Conservation (phyloP, 108 stramenopile species). For the Mediolabrus comicus region DNA sequence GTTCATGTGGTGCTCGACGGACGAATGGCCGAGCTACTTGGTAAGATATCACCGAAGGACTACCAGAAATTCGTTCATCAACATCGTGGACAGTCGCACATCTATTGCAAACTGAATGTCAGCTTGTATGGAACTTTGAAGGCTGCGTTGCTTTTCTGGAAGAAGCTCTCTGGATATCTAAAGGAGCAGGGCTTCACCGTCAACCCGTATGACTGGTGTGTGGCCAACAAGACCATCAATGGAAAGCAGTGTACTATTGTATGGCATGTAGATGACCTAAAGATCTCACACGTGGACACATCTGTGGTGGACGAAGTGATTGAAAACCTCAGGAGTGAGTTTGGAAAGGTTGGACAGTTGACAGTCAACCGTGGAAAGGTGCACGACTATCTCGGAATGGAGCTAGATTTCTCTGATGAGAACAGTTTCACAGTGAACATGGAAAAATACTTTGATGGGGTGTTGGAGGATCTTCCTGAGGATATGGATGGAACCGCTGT, state of each 20-base stretch:
- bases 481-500: constrained; percentile 1
- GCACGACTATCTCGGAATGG: constrained; percentile 53
- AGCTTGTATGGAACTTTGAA: constrained; percentile 15
- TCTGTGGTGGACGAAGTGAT: constrained; percentile 17
- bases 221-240: constrained; percentile 24
- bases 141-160: neutral
- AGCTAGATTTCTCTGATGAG: constrained; percentile 9
- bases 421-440: neutral
- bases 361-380: constrained; percentile 34
- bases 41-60: constrained; percentile 11
- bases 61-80: constrained; percentile 23
- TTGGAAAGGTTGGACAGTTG: constrained; percentile 7
- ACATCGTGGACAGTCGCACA: neutral
- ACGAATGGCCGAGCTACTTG: constrained; percentile 24
- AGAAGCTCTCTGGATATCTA: neutral
- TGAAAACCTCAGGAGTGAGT: neutral
- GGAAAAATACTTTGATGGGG: neutral
- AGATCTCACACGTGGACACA: constrained; percentile 28
- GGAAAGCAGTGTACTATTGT: constrained; percentile 28
- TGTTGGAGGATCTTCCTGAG: neutral
- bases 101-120: neutral
- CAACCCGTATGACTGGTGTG: constrained; percentile 44
- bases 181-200: constrained; percentile 1
- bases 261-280: constrained; percentile 44
- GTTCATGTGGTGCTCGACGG: constrained; percentile 19